Conservation (phyloP, 805 yeast species). For the Vanderwaltozyma verrucispora region DNA sequence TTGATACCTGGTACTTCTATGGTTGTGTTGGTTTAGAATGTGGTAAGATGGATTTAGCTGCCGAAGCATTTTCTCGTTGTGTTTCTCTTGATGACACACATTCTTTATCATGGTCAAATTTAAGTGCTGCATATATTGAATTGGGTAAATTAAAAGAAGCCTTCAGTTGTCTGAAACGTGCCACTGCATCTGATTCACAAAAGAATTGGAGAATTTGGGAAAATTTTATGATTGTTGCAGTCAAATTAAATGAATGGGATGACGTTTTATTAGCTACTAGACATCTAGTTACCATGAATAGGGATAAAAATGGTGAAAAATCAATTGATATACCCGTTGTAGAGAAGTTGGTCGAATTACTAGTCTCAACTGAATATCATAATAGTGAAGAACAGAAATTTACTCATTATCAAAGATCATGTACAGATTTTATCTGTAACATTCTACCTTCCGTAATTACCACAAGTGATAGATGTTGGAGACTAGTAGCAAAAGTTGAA, state of each 20-base stretch:
- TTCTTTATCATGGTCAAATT: conserved; percentile 82
- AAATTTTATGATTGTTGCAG: conserved; percentile 74
- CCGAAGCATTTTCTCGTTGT: conserved; percentile 88
- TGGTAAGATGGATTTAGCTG: conserved; percentile 60
- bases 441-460: conserved; percentile 60
- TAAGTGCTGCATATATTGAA: conserved; percentile 68
- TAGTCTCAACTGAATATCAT: conserved; percentile 44
- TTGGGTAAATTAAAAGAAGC: conserved; percentile 65
- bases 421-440: conserved; percentile 62
- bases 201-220: conserved; percentile 88
- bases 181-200: conserved; percentile 60
- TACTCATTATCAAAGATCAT: conserved; percentile 54
- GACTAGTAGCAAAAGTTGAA: conserved; percentile 74
- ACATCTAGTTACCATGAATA: conserved; percentile 47
- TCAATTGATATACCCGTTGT: conserved; percentile 67
- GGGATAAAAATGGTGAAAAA: conserved; percentile 47
- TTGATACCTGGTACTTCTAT: conserved; percentile 82
- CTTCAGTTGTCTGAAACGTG: conserved; percentile 72
- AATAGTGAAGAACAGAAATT: conserved; percentile 29
- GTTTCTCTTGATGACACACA: conserved; percentile 75
- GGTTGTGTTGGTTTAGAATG: conserved; percentile 83
- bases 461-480: conserved; percentile 57
- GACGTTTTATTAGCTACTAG: conserved; percentile 73
- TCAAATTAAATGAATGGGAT: conserved; percentile 75
- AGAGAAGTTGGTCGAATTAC: conserved; percentile 58